Conservation (phyloP, 225 moss, liverwort and hornwort genomes). For the Pleurozium schreberi region DNA sequence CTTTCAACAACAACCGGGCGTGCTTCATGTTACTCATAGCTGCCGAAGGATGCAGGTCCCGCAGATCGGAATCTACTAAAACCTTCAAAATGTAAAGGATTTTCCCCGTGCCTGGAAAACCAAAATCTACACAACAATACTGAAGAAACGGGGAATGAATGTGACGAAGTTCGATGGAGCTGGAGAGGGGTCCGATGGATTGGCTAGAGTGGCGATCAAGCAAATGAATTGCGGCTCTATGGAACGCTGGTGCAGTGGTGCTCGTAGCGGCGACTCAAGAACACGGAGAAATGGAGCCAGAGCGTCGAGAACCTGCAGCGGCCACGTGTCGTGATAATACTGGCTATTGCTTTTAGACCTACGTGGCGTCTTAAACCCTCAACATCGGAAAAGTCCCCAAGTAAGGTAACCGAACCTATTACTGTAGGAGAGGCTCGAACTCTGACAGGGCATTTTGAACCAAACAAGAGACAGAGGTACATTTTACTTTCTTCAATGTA, state of each 20-base stretch:
- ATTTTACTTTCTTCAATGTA: no score
- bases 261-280: not conserved
- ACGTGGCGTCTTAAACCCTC: not conserved
- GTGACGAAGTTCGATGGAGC: not conserved
- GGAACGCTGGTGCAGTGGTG: not conserved
- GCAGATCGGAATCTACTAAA: not conserved
- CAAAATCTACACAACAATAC: not conserved
- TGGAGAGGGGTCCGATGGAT: not conserved
- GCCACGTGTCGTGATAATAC: not conserved
- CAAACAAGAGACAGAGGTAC: no score
- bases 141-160: not conserved
- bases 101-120: not conserved
- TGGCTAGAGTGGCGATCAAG: conserved; percentile 3
- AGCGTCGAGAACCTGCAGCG: not conserved
- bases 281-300: not conserved
- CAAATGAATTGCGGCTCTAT: not conserved
- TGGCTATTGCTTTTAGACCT: not conserved
- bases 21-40: conserved; percentile 44
- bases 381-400: not conserved
- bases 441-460: no score
- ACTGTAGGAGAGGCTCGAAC: no score
- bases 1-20: conserved; percentile 29
- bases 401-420: not conserved
- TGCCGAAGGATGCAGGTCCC: not conserved
- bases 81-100: not conserved